These are phyloP conservation scores for Malus hybrid DNA, from an alignment of 331 rosid genomes.

Conservation along the genomic window DNA sequence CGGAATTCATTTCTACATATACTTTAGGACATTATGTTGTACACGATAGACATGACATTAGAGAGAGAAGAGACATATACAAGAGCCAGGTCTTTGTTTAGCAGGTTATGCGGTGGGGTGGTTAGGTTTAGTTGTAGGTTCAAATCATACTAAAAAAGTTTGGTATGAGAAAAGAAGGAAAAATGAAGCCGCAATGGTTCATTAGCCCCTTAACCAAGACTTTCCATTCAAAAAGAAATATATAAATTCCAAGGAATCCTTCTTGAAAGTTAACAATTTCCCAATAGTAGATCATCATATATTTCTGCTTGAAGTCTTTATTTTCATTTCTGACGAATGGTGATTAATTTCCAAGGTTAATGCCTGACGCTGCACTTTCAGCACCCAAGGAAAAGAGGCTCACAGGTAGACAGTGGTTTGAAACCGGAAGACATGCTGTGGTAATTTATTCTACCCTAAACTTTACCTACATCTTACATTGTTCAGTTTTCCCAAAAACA, in stretches of 20 bases:
- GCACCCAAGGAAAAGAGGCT: slow-evolving; percentile 91
- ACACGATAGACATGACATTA: neutral
- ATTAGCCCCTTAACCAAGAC: neutral
- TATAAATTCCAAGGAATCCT: neutral
- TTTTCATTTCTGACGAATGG: neutral
- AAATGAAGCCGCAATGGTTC: neutral
- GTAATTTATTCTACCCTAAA: slow-evolving; percentile 24
- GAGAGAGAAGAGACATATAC: neutral
- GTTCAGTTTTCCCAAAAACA: neutral
- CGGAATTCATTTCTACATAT: neutral
- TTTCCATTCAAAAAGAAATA: neutral
- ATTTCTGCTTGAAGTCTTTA: neutral
- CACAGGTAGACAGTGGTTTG: slow-evolving; percentile 94
- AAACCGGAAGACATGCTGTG: slow-evolving; percentile 69
- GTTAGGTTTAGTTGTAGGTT: neutral
- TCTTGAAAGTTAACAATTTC: neutral
- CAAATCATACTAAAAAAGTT: neutral
- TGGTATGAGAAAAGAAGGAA: neutral
- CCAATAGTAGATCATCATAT: neutral
- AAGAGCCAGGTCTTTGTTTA: neutral
- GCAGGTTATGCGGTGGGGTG: neutral
- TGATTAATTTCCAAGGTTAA: slow-evolving; percentile 50
- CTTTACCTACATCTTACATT: neutral
- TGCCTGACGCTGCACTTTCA: slow-evolving; percentile 88
- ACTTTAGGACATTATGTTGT: neutral